Base-by-base conservation (phyloP, 2,329 filamentous ascomycete species). In the Trichoderma koningiopsis region DNA sequence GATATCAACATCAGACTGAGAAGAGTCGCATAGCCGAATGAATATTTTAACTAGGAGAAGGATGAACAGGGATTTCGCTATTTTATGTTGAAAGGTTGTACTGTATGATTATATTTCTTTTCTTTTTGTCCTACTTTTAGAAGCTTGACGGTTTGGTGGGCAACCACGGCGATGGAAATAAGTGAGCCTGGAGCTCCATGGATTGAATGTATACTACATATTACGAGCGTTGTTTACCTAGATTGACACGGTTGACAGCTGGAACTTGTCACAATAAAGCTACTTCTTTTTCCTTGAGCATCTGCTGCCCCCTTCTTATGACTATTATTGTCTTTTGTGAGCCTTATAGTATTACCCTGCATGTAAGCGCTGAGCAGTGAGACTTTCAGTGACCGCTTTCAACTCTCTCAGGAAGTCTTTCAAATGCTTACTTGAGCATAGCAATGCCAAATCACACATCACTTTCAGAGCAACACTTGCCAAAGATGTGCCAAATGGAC, bases 1-100 rank as follows among this genome's bases (percentile, higher is more conserved):
- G 76, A 78, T 55, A 73, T 78, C 29, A 73, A 71, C 29, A 76
- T 76, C 6, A 61, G 71, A 14, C 67, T 77, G 22, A 74, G 64
- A 14, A 61, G 70, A 7, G 43, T 43, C 3, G 5, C 29, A 33
- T 29, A 56, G 62, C 1, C 14, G 4, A 14, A 27, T 22, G 4
- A 10, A 31, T 3, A 13, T 13, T 27, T 65, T n/a, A 14, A 24
- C 5, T n/a, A 10, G 33, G 24, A 27, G 53, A 24, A 29, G 31
- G n/a, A 52, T n/a, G 27, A 24, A 35, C 8, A 14, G 35, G 40
- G 19, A n/a, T 4, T 43, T 4, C 1, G 33, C 27, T 13, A 35
- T 57, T n/a, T 57, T 33, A 27, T n/a, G 37, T n/a, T 65, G 37
- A 53, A 27, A n/a, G n/a, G 37, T 24, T 14, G 5, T 33, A 31